Percentiles rank a stretch among this genome's conserved stretches.
These are phyloP conservation scores for Domatiomyces globalis DNA, from an alignment of 2,329 filamentous ascomycete genomes.

Conservation along the genomic window DNA sequence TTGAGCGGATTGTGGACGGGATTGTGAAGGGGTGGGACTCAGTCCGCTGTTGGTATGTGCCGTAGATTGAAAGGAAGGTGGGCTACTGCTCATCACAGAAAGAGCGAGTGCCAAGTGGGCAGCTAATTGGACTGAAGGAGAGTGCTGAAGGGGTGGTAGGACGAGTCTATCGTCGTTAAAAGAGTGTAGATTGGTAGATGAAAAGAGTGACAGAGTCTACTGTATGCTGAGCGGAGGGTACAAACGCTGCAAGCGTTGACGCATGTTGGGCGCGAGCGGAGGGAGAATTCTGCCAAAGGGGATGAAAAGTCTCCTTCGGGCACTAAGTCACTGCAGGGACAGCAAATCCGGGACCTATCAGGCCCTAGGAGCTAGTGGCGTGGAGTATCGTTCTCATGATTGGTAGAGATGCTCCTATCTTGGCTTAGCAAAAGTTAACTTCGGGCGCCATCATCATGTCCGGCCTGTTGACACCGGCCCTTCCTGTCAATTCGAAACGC, in stretches of 20 bases:
- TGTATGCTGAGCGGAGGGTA: background rate
- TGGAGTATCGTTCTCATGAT: background rate
- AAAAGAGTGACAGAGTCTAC: conserved; percentile 2
- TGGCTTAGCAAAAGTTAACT: background rate
- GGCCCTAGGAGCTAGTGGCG: background rate
- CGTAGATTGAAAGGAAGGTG: conserved; percentile 2
- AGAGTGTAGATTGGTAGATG: conserved; percentile 7
- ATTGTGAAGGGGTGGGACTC: conserved; percentile 7
- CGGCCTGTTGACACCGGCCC: background rate
- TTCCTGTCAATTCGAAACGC: background rate
- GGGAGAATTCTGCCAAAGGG: background rate
- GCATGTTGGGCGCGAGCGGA: background rate
- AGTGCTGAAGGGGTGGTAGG: conserved; percentile 3
- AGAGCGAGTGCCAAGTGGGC: conserved; percentile 4
- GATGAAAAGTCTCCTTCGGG: background rate
- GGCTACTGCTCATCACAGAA: conserved; percentile 2
- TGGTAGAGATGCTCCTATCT: background rate
- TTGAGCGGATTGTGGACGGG: conserved; percentile 4
- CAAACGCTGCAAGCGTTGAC: background rate
- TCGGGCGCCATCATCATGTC: background rate
- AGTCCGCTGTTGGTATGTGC: conserved; percentile 6
- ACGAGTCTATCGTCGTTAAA: conserved; percentile 16
- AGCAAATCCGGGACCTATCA: background rate
- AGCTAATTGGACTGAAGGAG: conserved; percentile 7
- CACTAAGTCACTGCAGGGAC: background rate